Evolutionary conservation across 2,329 filamentous ascomycete species (phyloP), one percentile per base, ranked within the genome.

Genomic region (Acrocalymma vagum): DNA sequence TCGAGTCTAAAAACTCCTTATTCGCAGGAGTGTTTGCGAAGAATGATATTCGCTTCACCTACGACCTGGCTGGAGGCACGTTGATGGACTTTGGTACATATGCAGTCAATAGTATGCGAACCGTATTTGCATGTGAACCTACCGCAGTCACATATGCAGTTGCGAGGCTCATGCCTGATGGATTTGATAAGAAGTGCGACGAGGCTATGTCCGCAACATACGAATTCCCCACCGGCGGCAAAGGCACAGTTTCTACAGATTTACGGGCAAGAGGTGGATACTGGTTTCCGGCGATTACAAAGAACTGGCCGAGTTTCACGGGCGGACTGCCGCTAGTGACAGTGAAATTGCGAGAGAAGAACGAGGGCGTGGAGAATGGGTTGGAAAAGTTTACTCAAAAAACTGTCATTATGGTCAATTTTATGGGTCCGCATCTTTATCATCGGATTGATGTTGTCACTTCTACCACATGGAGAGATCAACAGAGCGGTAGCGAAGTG

Each of bases 31-130:
- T 60, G 17, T 41, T 70, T 9, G 48, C 62, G 0, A 32, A 48
- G 1, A 51, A 60, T 2, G 68, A 74, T 53, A 74, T 73, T 22
- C 55, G 69, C 15, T 75, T 67, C 58, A 45, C 69, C 24, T 75
- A 69, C 46, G 44, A 65, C 3, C 56, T 74, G 3, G 60, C 58
- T 38, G 69, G 72, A 7, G 71, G 72, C 21, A 63, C 63, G 3
- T 45, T 63, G 25, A 70, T 74, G 68, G 72, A 73, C 34, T 58
- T 71, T 45, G 59, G 60, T 1, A 62, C 69, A 0, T 71, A 74
- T 42, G 61, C 63, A 0, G 32, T 73, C 44, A 54, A 62, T 51
- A 6, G 49, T 51, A n/a, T 62, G 44, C 50, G 66, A 47, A n/a
- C 36, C 23, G 29, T 55, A 11, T 53, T 66, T 53, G 29, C 55